Evolutionary conservation across 352 stramenopile genomes (phyloP), one percentile per base, ranked within the genome.

Genomic region (Phytophthora meadii): DNA sequence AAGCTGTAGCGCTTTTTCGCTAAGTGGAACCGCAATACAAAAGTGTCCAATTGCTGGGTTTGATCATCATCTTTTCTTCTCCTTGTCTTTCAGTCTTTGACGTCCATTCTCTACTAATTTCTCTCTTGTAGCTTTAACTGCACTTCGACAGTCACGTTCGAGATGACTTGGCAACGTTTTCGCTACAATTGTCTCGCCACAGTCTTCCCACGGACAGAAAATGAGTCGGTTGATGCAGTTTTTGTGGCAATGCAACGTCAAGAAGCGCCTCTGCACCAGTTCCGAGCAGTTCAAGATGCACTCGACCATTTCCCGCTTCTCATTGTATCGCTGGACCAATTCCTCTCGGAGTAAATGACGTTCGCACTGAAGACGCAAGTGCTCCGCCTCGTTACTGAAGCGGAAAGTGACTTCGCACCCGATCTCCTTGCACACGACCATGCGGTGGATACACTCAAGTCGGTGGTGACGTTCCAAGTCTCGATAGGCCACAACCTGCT

Each of bases 1-100:
- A 99, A 99, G 84, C 58, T 51, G 57, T 47, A 50, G 6, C 4
- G 30, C 55, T 61, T 65, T 48, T 58, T 66, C 22, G 73, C 67
- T 59, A 72, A 36, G 65, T 61, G 40, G 60, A 54, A 75, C 39
- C 27, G 24, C 57, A 75, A 77, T 74, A 72, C 57, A 41, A 61
- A 30, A 51, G 44, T 47, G 50, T 62, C 56, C 62, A 67, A 59
- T 72, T 75, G 70, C 70, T 81, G 72, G 68, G 50, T 74, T 36
- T 77, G 70, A 80, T 78, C 66, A 77, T 55, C 37, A 19, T 37
- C 22, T 22, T 22, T 28, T 41, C 27, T 6, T 17, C 50, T 19
- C 19, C 19, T 4, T 36, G n/a, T 44, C 17, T 25, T 58, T 47
- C 11, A 39, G 17, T 55, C n/a, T 42, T 22, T 32, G 44, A 1